These are phyloP conservation scores for Ogataea haglerorum DNA, from an alignment of 805 yeast species.

Conservation along the genomic window DNA sequence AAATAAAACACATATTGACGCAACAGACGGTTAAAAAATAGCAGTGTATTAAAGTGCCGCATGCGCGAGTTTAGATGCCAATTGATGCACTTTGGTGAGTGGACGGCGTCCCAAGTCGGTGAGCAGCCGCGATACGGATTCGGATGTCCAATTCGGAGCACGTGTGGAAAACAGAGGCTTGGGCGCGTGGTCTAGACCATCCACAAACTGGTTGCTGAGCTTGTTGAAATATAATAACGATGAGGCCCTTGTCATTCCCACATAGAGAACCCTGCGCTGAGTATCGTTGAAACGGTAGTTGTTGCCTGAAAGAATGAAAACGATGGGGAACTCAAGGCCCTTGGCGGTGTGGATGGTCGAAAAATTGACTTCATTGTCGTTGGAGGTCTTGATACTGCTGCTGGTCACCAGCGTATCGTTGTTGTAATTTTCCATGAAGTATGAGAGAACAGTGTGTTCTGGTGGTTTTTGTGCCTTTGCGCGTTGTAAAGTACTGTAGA, in stretches of 20 bases:
- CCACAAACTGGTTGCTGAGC: conserved; percentile 19
- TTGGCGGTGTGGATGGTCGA: conserved; percentile 75
- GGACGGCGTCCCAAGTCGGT: conserved; percentile 3
- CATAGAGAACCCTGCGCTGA: conserved; percentile 50
- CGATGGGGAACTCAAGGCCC: conserved; percentile 71
- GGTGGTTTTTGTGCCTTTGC: conserved; percentile 22
- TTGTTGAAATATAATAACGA: conserved; percentile 39
- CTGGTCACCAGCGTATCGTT: conserved; percentile 28
- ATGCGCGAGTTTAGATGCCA: conserved; percentile 1
- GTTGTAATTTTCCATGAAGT: conserved; percentile 40
- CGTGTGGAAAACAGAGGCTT: neutral
- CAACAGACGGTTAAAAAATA: conserved; percentile 39
- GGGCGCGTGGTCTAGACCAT: conserved; percentile 19
- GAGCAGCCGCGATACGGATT: neutral
- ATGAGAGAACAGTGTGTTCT: conserved; percentile 33
- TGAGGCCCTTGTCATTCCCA: conserved; percentile 64
- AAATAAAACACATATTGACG: conserved; percentile 43
- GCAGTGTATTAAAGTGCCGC: conserved; percentile 1
- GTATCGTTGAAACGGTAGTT: conserved; percentile 20
- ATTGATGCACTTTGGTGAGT: neutral
- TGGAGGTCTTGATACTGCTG: conserved; percentile 22
- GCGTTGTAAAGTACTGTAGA: conserved; percentile 34
- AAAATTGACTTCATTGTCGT: conserved; percentile 40
- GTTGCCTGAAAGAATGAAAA: conserved; percentile 42
- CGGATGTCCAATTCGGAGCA: conserved; percentile 3